Evolutionary conservation across 371 early-diverging fungal species (phyloP).

Genomic region (Funneliformis caledonium): DNA sequence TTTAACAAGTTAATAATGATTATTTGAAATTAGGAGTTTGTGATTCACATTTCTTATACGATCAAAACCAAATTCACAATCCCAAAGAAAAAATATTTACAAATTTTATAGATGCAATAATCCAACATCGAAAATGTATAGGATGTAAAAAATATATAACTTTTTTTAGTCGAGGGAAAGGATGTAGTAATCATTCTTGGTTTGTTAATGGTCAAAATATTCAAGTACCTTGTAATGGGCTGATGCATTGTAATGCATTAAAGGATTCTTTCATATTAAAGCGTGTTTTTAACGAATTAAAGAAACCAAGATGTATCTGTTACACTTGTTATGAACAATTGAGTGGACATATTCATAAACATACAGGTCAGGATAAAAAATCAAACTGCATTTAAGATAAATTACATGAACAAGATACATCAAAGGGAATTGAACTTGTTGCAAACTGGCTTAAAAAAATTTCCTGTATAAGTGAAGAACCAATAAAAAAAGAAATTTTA

Average conservation of each 20-base stretch:
- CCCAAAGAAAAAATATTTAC: neutral
- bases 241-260: slow-evolving; percentile 1
- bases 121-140: too few relatives aligned
- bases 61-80: too few relatives aligned
- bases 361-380: too few relatives aligned
- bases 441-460: too few relatives aligned
- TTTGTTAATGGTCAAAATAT: neutral
- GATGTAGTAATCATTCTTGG: neutral
- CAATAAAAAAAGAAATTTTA: neutral
- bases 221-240: slow-evolving; percentile 22
- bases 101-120: neutral
- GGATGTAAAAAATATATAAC: too few relatives aligned
- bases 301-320: too few relatives aligned
- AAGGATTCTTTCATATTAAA: too few relatives aligned
- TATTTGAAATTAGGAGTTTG: slow-evolving; percentile 2
- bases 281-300: too few relatives aligned
- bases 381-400: neutral
- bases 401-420: neutral
- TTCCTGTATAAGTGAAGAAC: neutral
- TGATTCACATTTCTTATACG: too few relatives aligned
- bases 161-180: too few relatives aligned
- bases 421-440: neutral
- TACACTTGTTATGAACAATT: neutral
- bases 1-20: neutral
- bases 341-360: neutral